phyloP scores from a whole-genome alignment of 129 eudicot genomes.

The Centella asiatica region DNA sequence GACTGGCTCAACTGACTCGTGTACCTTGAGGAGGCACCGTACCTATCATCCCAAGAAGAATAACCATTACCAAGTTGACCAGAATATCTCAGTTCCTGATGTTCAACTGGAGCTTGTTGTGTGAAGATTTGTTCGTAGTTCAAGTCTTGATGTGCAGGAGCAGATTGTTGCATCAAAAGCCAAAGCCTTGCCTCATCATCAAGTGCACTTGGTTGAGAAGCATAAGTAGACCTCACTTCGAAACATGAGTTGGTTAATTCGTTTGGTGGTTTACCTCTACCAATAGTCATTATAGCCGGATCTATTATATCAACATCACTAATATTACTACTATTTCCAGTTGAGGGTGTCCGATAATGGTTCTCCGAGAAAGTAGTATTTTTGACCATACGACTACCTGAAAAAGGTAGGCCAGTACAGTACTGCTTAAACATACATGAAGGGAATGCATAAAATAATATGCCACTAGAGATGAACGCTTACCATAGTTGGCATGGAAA shows the following conservation, averaged over 20 bases:
- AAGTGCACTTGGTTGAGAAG: constrained; percentile 19
- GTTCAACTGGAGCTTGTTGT: constrained; percentile 28
- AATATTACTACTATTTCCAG: constrained; percentile 27
- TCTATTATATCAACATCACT: constrained; percentile 31
- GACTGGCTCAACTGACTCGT: constrained; percentile 32
- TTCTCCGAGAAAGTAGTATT: constrained; percentile 22
- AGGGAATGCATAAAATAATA: neutral
- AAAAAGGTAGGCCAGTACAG: neutral
- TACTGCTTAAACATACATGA: no score
- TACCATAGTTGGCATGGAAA: constrained; percentile 48
- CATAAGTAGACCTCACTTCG: constrained; percentile 28
- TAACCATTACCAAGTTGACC: constrained; percentile 14
- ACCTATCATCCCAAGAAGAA: constrained; percentile 24
- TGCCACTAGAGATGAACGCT: constrained; percentile 2
- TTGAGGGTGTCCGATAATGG: constrained; percentile 28
- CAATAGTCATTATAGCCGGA: constrained; percentile 42
- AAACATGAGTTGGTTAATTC: constrained; percentile 36
- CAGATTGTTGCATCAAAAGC: constrained; percentile 47
- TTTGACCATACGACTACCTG: constrained; percentile 41
- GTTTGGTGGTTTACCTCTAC: constrained; percentile 33
- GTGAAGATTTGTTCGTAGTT: constrained; percentile 30
- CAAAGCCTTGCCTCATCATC: constrained; percentile 47
- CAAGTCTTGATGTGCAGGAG: constrained; percentile 28
- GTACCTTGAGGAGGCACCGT: constrained; percentile 28
- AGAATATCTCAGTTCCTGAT: constrained; percentile 18